phyloP scores from a whole-genome alignment of 2,329 filamentous ascomycete species.

The Phialocephala subalpina region DNA sequence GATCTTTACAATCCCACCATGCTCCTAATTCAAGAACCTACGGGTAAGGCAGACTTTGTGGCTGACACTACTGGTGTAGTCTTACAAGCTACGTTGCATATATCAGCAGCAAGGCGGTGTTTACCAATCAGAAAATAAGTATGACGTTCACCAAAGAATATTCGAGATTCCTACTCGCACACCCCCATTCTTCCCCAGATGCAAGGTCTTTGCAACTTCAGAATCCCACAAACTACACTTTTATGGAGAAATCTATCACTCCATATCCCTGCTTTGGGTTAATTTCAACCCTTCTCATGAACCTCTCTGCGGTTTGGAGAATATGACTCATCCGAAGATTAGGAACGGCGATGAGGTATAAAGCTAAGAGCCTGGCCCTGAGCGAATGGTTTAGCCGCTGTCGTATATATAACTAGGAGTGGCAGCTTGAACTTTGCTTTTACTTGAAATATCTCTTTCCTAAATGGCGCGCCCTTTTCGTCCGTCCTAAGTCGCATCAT shows the following conservation, averaged over 20 bases:
- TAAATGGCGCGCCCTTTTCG: not conserved
- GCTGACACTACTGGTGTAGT: too few species aligned
- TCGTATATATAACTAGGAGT: not conserved
- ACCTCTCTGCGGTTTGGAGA: not conserved
- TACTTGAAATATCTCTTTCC: not conserved
- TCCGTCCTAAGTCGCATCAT: not conserved
- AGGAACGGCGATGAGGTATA: not conserved
- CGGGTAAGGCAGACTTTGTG: too few species aligned
- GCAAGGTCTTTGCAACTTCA: not conserved
- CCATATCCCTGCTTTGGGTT: not conserved
- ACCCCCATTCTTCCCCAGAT: conserved; percentile 4
- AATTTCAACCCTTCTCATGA: not conserved
- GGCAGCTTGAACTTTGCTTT: not conserved
- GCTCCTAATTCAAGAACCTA: too few species aligned
- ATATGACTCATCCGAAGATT: not conserved
- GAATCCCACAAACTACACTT: not conserved
- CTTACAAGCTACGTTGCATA: too few species aligned
- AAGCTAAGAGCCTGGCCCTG: not conserved
- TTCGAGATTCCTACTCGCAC: too few species aligned
- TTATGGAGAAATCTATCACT: not conserved
- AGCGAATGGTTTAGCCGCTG: not conserved
- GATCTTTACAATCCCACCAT: too few species aligned
- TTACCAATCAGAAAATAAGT: too few species aligned
- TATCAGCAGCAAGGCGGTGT: too few species aligned
- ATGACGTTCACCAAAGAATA: too few species aligned